A percentile compares a stretch with the other conserved stretches of the same genome.
These are phyloP conservation scores for Penicillium antarcticum DNA, from an alignment of 495 filamentous ascomycete species.

Conservation along the genomic window DNA sequence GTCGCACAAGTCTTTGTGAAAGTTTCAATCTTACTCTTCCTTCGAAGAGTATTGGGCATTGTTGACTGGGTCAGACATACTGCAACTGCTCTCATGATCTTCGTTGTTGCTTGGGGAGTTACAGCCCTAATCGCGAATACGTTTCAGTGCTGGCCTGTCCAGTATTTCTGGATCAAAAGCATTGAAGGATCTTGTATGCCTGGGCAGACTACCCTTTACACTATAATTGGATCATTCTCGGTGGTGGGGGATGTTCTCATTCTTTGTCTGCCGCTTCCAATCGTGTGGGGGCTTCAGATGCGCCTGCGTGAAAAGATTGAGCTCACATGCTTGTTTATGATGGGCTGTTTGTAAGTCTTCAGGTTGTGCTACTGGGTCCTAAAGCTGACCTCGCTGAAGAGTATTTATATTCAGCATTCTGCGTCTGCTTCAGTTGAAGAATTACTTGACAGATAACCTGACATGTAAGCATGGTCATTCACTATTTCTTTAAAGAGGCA, in stretches of 20 bases:
- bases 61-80: constrained; percentile 7
- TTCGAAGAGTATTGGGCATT: constrained; percentile 22
- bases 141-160: constrained; percentile 31
- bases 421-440: constrained; percentile 17
- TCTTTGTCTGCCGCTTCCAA: constrained; percentile 27
- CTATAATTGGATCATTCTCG: constrained; percentile 19
- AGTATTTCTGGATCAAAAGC: constrained; percentile 28
- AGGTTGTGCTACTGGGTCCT: background rate
- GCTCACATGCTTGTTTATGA: constrained; percentile 26
- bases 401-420: constrained; percentile 27
- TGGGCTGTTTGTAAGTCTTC: constrained; percentile 24
- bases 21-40: constrained; percentile 34
- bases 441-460: constrained; percentile 18
- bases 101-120: constrained; percentile 23
- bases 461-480: constrained; percentile 11
- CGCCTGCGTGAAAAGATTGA: constrained; percentile 24
- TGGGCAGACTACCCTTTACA: constrained; percentile 15
- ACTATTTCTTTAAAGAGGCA: background rate
- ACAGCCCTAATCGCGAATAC: constrained; percentile 22
- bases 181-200: constrained; percentile 27
- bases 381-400: constrained; percentile 6
- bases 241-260: constrained; percentile 24
- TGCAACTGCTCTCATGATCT: constrained; percentile 13
- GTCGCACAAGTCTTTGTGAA: constrained; percentile 30
- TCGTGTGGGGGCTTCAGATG: constrained; percentile 34